Percentiles rank a stretch among this genome's conserved stretches.
Evolutionary conservation across 1,284 basidiomycete genomes (phyloP).

Genomic region (Cutaneotrichosporon curvatum): DNA sequence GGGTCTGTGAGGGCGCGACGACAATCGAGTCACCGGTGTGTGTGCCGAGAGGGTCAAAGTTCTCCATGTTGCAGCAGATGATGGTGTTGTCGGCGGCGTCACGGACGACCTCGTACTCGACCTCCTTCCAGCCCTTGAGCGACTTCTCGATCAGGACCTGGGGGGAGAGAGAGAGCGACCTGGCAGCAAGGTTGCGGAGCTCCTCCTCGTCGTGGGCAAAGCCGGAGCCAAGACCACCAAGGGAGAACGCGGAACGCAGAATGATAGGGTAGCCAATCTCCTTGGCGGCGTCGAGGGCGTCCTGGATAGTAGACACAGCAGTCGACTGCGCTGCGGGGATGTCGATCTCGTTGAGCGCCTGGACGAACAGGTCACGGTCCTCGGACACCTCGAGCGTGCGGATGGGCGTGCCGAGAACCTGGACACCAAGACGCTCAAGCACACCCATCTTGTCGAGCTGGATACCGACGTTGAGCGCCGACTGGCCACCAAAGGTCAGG

Average conservation of each 20-base stretch:
- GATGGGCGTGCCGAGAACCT: slow-evolving; percentile 93
- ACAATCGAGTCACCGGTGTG: slow-evolving; percentile 99
- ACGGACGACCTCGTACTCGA: slow-evolving; percentile 98
- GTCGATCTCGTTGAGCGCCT: slow-evolving; percentile 96
- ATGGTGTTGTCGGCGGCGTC: slow-evolving; percentile 93
- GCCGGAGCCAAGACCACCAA: slow-evolving; percentile 96
- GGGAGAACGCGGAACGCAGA: slow-evolving; percentile 93
- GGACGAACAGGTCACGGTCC: slow-evolving; percentile 93
- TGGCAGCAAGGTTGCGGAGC: slow-evolving; percentile 87
- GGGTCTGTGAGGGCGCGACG: slow-evolving; percentile 94
- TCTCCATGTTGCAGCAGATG: slow-evolving; percentile 99
- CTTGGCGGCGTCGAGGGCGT: slow-evolving; percentile 82
- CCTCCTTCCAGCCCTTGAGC: slow-evolving; percentile 99
- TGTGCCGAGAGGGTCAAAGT: slow-evolving; percentile 97
- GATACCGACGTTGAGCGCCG: slow-evolving; percentile 95
- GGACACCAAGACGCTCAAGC: slow-evolving; percentile 85
- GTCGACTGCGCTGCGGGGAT: slow-evolving; percentile 96
- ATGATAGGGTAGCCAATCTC: slow-evolving; percentile 97
- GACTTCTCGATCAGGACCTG: slow-evolving; percentile 97
- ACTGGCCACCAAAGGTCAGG: slow-evolving; percentile 97
- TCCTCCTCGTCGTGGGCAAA: slow-evolving; percentile 96
- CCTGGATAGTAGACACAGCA: slow-evolving; percentile 91
- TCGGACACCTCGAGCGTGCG: slow-evolving; percentile 91
- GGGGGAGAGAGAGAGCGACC: slow-evolving; percentile 81
- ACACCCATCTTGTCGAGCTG: slow-evolving; percentile 97